These are phyloP conservation scores for Yarrowia yakushimensis DNA, from an alignment of 805 yeast species.

Conservation along the genomic window DNA sequence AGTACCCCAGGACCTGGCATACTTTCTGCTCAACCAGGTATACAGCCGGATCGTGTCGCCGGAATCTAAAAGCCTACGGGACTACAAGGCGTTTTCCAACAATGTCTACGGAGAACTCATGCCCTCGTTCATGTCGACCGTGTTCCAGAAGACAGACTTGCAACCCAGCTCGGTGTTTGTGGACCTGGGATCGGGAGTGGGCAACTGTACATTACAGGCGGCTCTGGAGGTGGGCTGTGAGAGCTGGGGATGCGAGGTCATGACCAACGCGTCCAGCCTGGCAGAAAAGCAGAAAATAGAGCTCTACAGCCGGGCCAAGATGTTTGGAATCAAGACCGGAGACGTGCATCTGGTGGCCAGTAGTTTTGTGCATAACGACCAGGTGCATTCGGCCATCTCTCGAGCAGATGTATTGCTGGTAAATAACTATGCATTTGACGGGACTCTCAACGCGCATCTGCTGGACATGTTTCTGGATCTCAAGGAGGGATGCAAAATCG, in stretches of 20 bases:
- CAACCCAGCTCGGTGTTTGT: slow-evolving; percentile 58
- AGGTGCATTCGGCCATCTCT: slow-evolving; percentile 52
- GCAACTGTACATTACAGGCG: slow-evolving; percentile 86
- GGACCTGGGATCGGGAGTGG: slow-evolving; percentile 93
- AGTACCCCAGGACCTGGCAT: slow-evolving; percentile 42
- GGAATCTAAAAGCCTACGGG: slow-evolving; percentile 55
- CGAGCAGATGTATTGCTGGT: slow-evolving; percentile 70
- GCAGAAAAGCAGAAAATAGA: slow-evolving; percentile 60
- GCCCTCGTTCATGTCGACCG: slow-evolving; percentile 69
- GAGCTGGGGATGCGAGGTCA: slow-evolving; percentile 87
- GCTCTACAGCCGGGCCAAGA: slow-evolving; percentile 52
- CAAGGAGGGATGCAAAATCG: slow-evolving; percentile 71
- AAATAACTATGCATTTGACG: slow-evolving; percentile 81
- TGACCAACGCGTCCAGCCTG: slow-evolving; percentile 73
- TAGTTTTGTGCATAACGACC: slow-evolving; percentile 65
- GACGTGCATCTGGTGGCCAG: slow-evolving; percentile 56
- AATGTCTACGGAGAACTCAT: slow-evolving; percentile 88
- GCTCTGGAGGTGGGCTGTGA: slow-evolving; percentile 79
- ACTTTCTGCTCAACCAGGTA: slow-evolving; percentile 67
- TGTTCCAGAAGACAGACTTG: slow-evolving; percentile 58
- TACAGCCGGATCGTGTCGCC: slow-evolving; percentile 81
- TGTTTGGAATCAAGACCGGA: slow-evolving; percentile 64
- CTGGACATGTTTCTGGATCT: slow-evolving; percentile 60
- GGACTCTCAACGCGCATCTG: slow-evolving; percentile 64
- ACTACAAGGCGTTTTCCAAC: slow-evolving; percentile 82